phyloP scores from a whole-genome alignment of 1,139 yeast species.

The Sugiyamaella paludigena region DNA sequence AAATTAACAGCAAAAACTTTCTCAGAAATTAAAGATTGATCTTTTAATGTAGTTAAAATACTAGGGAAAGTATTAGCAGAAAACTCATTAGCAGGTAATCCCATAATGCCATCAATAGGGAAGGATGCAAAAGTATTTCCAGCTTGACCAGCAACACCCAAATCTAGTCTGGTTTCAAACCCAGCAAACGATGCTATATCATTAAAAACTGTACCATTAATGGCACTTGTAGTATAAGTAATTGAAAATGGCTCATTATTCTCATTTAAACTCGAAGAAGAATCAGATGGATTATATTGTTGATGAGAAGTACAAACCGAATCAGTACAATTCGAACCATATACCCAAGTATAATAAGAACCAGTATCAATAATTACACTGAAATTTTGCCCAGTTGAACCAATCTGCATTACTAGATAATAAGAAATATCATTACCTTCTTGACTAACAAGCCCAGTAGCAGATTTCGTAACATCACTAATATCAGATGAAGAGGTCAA shows the following conservation, averaged over 20 bases:
- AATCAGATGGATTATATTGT: conserved; percentile 34
- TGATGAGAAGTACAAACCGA: conserved; percentile 45
- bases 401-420: conserved; percentile 30
- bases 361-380: conserved; percentile 64
- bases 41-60: conserved; percentile 42
- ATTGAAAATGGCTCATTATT: conserved; percentile 42
- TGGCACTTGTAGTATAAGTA: conserved; percentile 55
- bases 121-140: conserved; percentile 55
- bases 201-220: conserved; percentile 48
- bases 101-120: conserved; percentile 60
- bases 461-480: conserved; percentile 3
- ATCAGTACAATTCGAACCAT: conserved; percentile 51
- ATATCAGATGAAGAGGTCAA: conserved; percentile 5
- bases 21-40: conserved; percentile 39
- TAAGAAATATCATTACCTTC: conserved; percentile 36
- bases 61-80: conserved; percentile 37
- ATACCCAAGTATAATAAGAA: conserved; percentile 63
- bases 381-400: conserved; percentile 38
- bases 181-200: conserved; percentile 46
- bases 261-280: conserved; percentile 23
- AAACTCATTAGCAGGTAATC: conserved; percentile 46
- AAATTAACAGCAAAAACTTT: conserved; percentile 46
- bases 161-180: conserved; percentile 44
- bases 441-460: conserved; percentile 27
- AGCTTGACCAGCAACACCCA: conserved; percentile 55